Evolutionary conservation across 495 filamentous ascomycete species (phyloP).

Genomic region (Copromyces sp.): DNA sequence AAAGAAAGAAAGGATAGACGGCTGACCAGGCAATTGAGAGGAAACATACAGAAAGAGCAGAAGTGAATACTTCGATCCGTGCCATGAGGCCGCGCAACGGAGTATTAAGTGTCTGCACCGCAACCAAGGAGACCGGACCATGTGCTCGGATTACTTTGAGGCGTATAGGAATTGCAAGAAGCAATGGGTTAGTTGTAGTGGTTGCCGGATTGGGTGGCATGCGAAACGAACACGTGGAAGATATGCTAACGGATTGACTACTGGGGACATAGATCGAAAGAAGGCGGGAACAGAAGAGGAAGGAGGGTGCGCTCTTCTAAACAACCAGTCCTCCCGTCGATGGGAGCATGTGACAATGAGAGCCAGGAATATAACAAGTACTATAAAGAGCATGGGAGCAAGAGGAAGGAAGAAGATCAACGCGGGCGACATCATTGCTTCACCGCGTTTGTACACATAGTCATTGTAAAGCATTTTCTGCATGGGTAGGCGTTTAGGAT

Average conservation of each 20-base stretch:
- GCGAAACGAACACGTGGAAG: background rate
- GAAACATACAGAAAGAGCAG: conserved; percentile 55
- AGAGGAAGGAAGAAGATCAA: background rate
- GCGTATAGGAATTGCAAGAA: conserved; percentile 93
- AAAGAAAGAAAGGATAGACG: background rate
- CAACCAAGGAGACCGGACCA: conserved; percentile 71
- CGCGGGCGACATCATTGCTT: background rate
- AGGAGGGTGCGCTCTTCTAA: conserved; percentile 1
- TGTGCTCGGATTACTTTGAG: conserved; percentile 91
- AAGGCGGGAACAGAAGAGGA: conserved; percentile 39
- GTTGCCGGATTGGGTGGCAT: background rate
- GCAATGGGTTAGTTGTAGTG: conserved; percentile 10
- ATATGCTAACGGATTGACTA: conserved; percentile 7
- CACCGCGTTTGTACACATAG: background rate
- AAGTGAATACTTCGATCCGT: conserved; percentile 87
- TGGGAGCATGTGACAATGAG: background rate
- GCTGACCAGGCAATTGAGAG: background rate
- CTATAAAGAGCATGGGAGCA: background rate
- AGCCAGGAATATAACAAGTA: background rate
- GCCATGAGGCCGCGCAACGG: conserved; percentile 81
- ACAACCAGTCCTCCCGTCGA: conserved; percentile 7
- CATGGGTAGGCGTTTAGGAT: background rate
- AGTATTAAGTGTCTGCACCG: conserved; percentile 81
- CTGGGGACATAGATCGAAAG: conserved; percentile 34
- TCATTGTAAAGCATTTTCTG: background rate